Percentiles rank a stretch among this genome's conserved stretches.
Evolutionary conservation across 768 basidiomycete species (phyloP).

Genomic region (Phanerochaete sordida): DNA sequence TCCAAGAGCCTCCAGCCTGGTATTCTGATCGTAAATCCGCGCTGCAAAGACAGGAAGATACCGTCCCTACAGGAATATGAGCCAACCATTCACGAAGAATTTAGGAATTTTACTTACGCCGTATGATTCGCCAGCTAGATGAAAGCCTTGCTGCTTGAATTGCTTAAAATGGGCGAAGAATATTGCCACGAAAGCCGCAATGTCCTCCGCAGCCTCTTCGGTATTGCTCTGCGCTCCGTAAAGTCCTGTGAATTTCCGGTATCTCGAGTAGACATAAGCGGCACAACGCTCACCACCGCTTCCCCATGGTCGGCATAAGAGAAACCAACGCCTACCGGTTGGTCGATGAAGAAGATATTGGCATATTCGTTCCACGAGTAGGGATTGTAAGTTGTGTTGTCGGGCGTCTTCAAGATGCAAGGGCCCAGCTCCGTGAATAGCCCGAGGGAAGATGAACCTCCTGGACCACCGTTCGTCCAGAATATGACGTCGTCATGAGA

Average conservation of each 20-base stretch:
- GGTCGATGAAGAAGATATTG: conserved; percentile 46
- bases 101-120: too few species aligned
- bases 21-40: conserved; percentile 47
- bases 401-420: conserved; percentile 54
- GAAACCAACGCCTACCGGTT: conserved; percentile 30
- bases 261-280: conserved; percentile 18
- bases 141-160: conserved; percentile 54
- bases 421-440: conserved; percentile 48
- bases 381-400: conserved; percentile 48
- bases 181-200: conserved; percentile 63
- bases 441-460: conserved; percentile 26
- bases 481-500: conserved; percentile 29
- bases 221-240: conserved; percentile 36
- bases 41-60: conserved; percentile 52
- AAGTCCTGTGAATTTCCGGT: too few species aligned
- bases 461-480: conserved; percentile 35
- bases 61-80: conserved; percentile 36
- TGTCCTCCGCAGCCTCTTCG: conserved; percentile 63
- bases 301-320: conserved; percentile 52
- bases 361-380: conserved; percentile 66
- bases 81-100: too few species aligned
- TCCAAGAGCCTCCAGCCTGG: conserved; percentile 37
- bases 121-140: conserved; percentile 42
- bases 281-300: conserved; percentile 39
- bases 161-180: conserved; percentile 69